A percentile compares a stretch with the other conserved stretches of the same genome.
phyloP scores from a whole-genome alignment of 2,329 filamentous ascomycete genomes.

The Colletotrichum brevisporum region DNA sequence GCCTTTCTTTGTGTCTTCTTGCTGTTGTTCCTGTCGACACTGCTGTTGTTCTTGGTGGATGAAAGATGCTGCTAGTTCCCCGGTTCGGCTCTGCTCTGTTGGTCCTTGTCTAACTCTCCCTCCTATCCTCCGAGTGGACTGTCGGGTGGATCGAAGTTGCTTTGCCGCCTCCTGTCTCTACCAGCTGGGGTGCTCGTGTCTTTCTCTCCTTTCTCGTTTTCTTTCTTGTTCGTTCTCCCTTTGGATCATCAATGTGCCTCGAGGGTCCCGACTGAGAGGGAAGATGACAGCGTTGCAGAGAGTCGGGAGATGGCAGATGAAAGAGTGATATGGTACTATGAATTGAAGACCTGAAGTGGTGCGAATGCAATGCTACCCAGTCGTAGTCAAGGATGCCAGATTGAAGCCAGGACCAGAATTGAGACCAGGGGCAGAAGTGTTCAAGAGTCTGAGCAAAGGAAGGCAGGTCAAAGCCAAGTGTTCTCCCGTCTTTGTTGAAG shows the following conservation, averaged over 20 bases:
- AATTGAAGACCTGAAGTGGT: neutral
- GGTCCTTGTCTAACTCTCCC: constrained; percentile 13
- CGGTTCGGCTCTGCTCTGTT: neutral
- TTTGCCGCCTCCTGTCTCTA: constrained; percentile 17
- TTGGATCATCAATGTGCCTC: neutral
- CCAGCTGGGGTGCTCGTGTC: neutral
- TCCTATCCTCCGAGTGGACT: constrained; percentile 5
- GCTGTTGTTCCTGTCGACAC: neutral
- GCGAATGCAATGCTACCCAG: constrained; percentile 15
- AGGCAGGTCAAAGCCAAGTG: constrained; percentile 31
- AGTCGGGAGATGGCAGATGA: constrained; percentile 8
- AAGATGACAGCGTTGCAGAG: neutral
- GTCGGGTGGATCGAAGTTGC: neutral
- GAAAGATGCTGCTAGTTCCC: neutral
- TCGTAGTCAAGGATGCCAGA: constrained; percentile 18
- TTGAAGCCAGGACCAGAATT: neutral
- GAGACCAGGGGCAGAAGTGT: constrained; percentile 7
- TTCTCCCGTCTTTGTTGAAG: constrained; percentile 28
- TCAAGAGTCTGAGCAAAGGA: constrained; percentile 13
- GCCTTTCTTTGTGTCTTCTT: constrained; percentile 1
- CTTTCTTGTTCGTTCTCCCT: constrained; percentile 2
- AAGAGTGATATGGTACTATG: constrained; percentile 14
- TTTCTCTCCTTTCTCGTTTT: constrained; percentile 6
- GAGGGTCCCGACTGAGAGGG: neutral
- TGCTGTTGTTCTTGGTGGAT: neutral